Base-by-base conservation (phyloP, 805 yeast species). In the Hanseniaspora opuntiae region DNA sequence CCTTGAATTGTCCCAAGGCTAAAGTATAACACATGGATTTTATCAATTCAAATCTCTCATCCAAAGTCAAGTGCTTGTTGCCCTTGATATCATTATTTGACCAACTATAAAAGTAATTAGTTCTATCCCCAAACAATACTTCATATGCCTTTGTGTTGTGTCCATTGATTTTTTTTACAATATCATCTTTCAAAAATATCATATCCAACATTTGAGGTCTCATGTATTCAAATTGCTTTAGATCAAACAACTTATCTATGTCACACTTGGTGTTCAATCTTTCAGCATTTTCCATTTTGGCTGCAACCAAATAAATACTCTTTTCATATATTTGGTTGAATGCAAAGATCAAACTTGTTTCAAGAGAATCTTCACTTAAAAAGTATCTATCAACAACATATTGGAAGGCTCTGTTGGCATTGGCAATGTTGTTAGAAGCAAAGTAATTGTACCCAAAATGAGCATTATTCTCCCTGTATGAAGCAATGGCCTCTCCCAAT, bases 341-440 rank as follows among this genome's bases (percentile, higher is more conserved):
- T 11, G 52, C 44, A 38, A 39, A 41, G 3, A 33, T 39, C 28
- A 54, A 45, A 30, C 46, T 45, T 4, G 38, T 41, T 19, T 49
- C 46, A 28, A 66, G 44, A 1, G 65, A 49, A 16, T 52, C 54
- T 0, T 53, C 52, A 11, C 62, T 54, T 48, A 62, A 61, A 17
- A 65, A 45, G 11, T 55, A 50, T 22, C 55, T 55, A 30, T 57
- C 58, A 17, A 62, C 63, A 54, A 67, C 61, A 53, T 60, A 61
- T 40, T 65, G 68, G 53, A 65, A 65, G 20, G 56, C 56, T 20
- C 57, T 52, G 36, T 57, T 56, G 30, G 56, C 37, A 32, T 42
- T 51, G 24, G 46, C 46, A 11, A 39, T n/a, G 46, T 38, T 38
- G n/a, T 38, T 49, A n/a, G 47, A 37, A 10, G 45, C 41, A 39